Evolutionary conservation across 2,329 filamentous ascomycete genomes (phyloP), one percentile per base, ranked within the genome.

Genomic region (Diaporthe amygdali): DNA sequence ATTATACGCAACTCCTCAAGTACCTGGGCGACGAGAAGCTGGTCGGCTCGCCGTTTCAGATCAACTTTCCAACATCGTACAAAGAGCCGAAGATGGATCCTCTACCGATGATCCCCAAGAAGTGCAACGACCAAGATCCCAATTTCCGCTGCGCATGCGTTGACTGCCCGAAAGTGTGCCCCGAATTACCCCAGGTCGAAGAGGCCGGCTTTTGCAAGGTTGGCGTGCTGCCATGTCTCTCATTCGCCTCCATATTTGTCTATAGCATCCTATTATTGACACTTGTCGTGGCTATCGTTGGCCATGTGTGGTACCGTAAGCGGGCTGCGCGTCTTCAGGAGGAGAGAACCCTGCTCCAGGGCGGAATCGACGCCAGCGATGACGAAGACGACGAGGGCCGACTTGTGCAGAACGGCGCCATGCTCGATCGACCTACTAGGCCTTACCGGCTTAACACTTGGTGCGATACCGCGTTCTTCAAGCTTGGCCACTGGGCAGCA

Each of bases 31-130:
- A 97, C 81, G 96, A 97, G 85, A 97, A 97, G 81, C 87, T 92
- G 2, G 88, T 96, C 27, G 97, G 97, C 5, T 98, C 96, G 70
- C 96, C 96, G 0, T 99, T 99, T 82, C 96, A 99, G 84, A 98
- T 99, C 84, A 97, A 99, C 84, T 99, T 96, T 77, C 96, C 90
- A 12, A 84, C 81, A 12, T 81, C 88, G 9, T 90, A 91, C 74
- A 81, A 86, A 14, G 90, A 94, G 61, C 87, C 90, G 0, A 86
- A 84, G n/a, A 97, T 98, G 93, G 79, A 87, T 12, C 85, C 94
- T 0, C 85, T 92, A 74, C 84, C 93, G 41, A 92, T 95, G 83
- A 89, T 84, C 67, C 89, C 95, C 0, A 96, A 96, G 81, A 91
- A 92, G 69, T 99, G 96, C 86, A 97, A 98, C 80, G 95, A 96